Conservation (phyloP, 495 filamentous ascomycete species). For the Podospora pseudoanserina region DNA sequence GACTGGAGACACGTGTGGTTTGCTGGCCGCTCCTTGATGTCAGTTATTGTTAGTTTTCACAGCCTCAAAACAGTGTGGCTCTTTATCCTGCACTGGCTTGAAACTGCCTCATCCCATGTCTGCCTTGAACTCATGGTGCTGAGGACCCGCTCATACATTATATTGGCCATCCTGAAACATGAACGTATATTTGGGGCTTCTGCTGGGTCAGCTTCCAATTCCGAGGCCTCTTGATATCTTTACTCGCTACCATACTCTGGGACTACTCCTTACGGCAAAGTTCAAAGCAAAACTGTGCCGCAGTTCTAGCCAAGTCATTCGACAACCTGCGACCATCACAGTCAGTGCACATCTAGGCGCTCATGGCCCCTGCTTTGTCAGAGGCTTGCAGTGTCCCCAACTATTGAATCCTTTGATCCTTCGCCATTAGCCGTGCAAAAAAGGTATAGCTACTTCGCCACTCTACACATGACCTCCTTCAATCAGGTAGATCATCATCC, state of each 20-base stretch:
- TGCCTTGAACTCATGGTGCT: too few species aligned
- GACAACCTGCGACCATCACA: background rate
- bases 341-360: too few species aligned
- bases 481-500: too few species aligned
- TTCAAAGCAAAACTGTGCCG: background rate
- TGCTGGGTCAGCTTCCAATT: background rate
- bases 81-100: too few species aligned
- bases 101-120: too few species aligned
- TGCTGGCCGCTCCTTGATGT: background rate
- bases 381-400: background rate
- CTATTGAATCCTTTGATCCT: background rate
- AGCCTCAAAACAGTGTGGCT: too few species aligned
- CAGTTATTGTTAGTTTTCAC: too few species aligned
- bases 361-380: too few species aligned
- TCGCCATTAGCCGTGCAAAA: background rate
- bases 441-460: too few species aligned
- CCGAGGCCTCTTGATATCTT: background rate
- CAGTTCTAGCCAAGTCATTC: background rate
- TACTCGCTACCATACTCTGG: background rate
- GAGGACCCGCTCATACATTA: too few species aligned
- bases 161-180: too few species aligned
- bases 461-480: too few species aligned
- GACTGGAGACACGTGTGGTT: conserved; percentile 10
- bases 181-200: background rate
- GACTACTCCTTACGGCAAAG: background rate